Evolutionary conservation across 306 rosid species (phyloP).

Genomic region (Pterocarpus santalinus): DNA sequence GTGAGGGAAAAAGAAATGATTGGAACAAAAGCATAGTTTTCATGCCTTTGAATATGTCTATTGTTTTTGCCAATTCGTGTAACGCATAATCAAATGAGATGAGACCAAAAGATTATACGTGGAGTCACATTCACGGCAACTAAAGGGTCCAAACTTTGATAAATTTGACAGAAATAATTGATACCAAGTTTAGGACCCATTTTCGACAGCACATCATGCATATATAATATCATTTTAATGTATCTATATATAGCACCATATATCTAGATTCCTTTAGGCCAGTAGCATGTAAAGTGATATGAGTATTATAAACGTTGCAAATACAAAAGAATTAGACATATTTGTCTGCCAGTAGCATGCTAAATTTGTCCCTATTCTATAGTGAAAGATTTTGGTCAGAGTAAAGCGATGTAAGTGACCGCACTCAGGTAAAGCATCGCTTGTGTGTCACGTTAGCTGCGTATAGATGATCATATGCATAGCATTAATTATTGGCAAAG

Average conservation of each 20-base stretch:
- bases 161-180: background rate
- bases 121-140: slow-evolving; percentile 39
- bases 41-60: too few species aligned
- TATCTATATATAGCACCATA: background rate
- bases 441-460: background rate
- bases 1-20: background rate
- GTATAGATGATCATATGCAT: slow-evolving; percentile 36
- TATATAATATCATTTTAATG: background rate
- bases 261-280: background rate
- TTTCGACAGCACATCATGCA: background rate
- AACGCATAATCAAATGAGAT: background rate
- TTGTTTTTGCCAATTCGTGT: background rate
- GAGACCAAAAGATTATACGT: background rate
- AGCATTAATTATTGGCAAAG: slow-evolving; percentile 2
- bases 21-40: too few species aligned
- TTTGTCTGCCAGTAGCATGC: background rate
- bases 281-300: background rate
- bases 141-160: background rate
- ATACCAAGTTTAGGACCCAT: too few species aligned
- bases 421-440: background rate
- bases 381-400: background rate
- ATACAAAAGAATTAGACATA: background rate
- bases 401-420: background rate
- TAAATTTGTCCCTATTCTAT: background rate
- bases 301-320: background rate